Evolutionary conservation across 352 stramenopile genomes (phyloP), one percentile per base, ranked within the genome.

Genomic region (Blastocystis sp.): DNA sequence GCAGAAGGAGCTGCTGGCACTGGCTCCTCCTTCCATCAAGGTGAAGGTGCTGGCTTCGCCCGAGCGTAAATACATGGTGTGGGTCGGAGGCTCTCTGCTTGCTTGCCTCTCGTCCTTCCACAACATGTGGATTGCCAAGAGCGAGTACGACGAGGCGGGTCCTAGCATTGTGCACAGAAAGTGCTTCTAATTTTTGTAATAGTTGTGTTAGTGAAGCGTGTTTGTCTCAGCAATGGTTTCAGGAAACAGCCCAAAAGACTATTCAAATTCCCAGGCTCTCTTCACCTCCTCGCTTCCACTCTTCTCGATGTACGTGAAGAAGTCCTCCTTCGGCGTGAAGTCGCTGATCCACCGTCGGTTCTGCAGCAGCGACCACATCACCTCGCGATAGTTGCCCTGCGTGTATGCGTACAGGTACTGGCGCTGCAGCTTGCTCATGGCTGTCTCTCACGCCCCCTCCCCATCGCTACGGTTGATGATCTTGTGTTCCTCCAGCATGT

Each of bases 61-160:
- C 2, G 92, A 95, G 89, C 91, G 92, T 86, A 92, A 94, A 57
- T 94, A 96, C 88, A 95, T 92, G 40, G 94, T 92, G 64, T 98
- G 96, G 96, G 92, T 98, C 77, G 96, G 96, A 57, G 96, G 94
- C 29, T 98, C 94, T 86, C 98, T 98, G 88, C 89, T 98, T 44
- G 94, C 92, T 36, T 97, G 93, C 78, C 91, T 98, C 32, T 94
- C 94, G 61, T 97, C 93, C 29, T 98, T 98, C 90, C 95, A 97
- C 89, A 95, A 97, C 86, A 98, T 98, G 94, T 98, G 94, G 94
- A 97, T 98, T 88, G 97, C 94, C 59, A 98, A 97, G 89, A 92
- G 90, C 64, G 96, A 98, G 89, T 98, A 98, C 88, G 96, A 98
- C 63, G 96, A 98, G 90, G 94, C 94, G 88, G 96, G 96, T 29